These are phyloP conservation scores for Tricholomella constricta DNA, from an alignment of 768 basidiomycete genomes.

Conservation along the genomic window DNA sequence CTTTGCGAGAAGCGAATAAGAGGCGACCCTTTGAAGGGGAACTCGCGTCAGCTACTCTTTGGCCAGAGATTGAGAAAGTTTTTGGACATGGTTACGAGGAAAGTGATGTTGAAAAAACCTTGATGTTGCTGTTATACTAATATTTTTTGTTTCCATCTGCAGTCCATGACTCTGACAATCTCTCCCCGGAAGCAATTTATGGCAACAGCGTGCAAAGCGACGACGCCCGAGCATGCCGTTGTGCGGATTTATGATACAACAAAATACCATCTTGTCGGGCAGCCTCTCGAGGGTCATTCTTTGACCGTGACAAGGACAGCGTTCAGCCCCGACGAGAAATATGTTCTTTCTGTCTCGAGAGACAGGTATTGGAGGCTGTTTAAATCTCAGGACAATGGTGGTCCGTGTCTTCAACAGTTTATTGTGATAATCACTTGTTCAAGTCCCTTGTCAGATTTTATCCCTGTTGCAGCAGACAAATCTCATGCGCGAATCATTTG, in stretches of 20 bases:
- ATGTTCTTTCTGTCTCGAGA: slow-evolving; percentile 82
- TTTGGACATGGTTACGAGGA: slow-evolving; percentile 99
- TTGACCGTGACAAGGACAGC: slow-evolving; percentile 89
- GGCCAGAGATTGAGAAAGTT: slow-evolving; percentile 96
- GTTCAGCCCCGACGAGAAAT: slow-evolving; percentile 85
- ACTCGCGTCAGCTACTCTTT: slow-evolving; percentile 82
- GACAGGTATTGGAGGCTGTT: slow-evolving; percentile 93
- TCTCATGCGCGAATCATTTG: slow-evolving; percentile 93
- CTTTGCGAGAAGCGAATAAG: not conserved
- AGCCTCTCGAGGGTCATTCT: slow-evolving; percentile 78
- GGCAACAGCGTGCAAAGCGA: slow-evolving; percentile 91
- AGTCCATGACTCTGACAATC: slow-evolving; percentile 82
- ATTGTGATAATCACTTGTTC: not conserved
- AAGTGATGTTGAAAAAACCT: slow-evolving; percentile 11
- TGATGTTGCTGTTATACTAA: slow-evolving; percentile 1
- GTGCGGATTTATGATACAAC: slow-evolving; percentile 79
- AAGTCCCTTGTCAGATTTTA: slow-evolving; percentile 46
- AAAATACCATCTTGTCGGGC: slow-evolving; percentile 70
- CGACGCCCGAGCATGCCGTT: slow-evolving; percentile 85
- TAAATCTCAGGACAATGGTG: slow-evolving; percentile 43
- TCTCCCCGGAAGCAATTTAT: slow-evolving; percentile 71
- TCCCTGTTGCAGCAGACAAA: slow-evolving; percentile 69
- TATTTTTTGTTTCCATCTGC: not conserved
- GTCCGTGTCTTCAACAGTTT: slow-evolving; percentile 28
- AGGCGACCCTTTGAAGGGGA: slow-evolving; percentile 87